Percentiles rank a stretch among this genome's conserved stretches.
These are phyloP conservation scores for Colletotrichum plurivorum DNA, from an alignment of 2,329 filamentous ascomycete species.

Conservation along the genomic window DNA sequence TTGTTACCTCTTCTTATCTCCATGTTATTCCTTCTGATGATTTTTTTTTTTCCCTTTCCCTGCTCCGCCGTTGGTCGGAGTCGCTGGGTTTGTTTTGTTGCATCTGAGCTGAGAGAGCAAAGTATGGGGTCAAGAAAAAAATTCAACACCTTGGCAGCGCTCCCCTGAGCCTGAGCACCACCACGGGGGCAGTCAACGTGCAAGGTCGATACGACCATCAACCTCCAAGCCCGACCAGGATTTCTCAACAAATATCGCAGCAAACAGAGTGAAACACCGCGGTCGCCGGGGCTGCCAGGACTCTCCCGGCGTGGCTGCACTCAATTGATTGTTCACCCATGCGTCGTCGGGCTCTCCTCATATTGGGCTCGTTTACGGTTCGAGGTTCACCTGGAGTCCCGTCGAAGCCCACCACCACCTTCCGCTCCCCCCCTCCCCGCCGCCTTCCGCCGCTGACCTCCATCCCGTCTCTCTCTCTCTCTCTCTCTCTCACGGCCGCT, in stretches of 20 bases:
- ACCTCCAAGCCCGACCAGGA: neutral
- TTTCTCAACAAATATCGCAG: slow-evolving; percentile 21
- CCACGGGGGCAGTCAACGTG: neutral
- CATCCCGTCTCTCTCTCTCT: slow-evolving; percentile 10
- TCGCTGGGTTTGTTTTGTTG: neutral
- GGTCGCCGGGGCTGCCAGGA: slow-evolving; percentile 19
- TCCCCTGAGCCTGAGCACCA: neutral
- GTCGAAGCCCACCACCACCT: neutral
- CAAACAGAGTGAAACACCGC: slow-evolving; percentile 30
- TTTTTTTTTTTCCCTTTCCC: neutral
- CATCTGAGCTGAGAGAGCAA: neutral
- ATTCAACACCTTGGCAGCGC: neutral
- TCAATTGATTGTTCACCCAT: slow-evolving; percentile 25
- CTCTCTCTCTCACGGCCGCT: neutral
- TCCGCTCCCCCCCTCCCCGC: slow-evolving; percentile 15
- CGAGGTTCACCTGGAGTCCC: neutral
- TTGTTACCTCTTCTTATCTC: no score
- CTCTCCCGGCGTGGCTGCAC: slow-evolving; percentile 16
- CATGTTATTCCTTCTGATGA: neutral
- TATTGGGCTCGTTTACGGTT: no score
- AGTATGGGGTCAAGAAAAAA: no score
- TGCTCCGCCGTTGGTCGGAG: slow-evolving; percentile 21
- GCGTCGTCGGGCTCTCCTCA: neutral
- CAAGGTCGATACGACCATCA: neutral
- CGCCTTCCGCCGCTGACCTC: slow-evolving; percentile 20